phyloP scores from a whole-genome alignment of 495 filamentous ascomycete genomes.

The Bathelium albidoporum region DNA sequence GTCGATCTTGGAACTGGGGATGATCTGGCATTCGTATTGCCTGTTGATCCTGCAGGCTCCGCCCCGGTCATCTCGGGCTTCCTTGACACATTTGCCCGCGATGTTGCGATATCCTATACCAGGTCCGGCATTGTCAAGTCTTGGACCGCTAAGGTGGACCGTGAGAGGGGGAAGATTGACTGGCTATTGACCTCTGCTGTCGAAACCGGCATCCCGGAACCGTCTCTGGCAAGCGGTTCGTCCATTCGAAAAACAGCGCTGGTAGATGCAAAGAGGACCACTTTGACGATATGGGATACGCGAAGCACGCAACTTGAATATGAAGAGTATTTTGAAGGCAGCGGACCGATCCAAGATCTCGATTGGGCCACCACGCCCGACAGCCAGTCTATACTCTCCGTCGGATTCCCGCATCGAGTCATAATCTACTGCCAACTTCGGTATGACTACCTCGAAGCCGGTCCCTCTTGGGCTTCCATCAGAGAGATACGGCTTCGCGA shows the following conservation, averaged over 20 bases:
- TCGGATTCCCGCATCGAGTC: conserved; percentile 80
- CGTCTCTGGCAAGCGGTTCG: conserved; percentile 73
- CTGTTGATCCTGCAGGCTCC: conserved; percentile 82
- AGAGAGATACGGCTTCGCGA: conserved; percentile 72
- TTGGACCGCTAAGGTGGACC: conserved; percentile 73
- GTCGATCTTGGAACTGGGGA: conserved; percentile 65
- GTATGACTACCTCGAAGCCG: conserved; percentile 83
- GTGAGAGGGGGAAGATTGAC: conserved; percentile 45
- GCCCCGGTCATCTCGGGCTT: conserved; percentile 63
- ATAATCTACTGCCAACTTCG: conserved; percentile 81
- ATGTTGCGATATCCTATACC: conserved; percentile 82
- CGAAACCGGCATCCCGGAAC: conserved; percentile 64
- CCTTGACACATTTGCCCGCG: conserved; percentile 76
- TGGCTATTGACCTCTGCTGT: conserved; percentile 81
- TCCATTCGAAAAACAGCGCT: conserved; percentile 80
- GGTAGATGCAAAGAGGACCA: conserved; percentile 61
- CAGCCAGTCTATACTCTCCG: conserved; percentile 79
- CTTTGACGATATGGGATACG: conserved; percentile 86
- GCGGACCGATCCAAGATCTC: conserved; percentile 72
- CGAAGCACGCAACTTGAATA: conserved; percentile 74
- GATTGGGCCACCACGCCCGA: conserved; percentile 95
- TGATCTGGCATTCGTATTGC: conserved; percentile 71
- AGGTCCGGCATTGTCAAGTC: conserved; percentile 64
- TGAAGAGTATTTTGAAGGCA: conserved; percentile 57
- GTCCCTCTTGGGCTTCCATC: conserved; percentile 82